These are phyloP conservation scores for Phytophthora fragariaefolia DNA, from an alignment of 352 stramenopile genomes.

Conservation along the genomic window DNA sequence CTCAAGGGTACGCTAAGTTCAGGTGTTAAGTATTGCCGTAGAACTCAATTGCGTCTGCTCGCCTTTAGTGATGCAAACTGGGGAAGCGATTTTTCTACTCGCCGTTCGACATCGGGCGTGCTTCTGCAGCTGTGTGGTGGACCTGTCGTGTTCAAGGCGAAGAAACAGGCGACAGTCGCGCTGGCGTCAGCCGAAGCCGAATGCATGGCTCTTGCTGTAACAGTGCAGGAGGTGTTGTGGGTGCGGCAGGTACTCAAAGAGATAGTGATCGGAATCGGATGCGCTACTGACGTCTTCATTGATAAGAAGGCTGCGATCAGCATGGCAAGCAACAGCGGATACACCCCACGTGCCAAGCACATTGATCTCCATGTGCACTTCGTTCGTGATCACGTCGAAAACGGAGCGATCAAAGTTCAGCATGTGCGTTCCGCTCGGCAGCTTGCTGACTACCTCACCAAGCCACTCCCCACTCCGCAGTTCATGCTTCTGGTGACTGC, in stretches of 20 bases:
- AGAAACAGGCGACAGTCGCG: slow-evolving; percentile 14
- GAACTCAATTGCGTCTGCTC: neutral
- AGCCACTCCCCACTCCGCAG: slow-evolving; percentile 7
- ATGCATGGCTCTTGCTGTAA: slow-evolving; percentile 4
- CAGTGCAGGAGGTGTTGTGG: slow-evolving; percentile 10
- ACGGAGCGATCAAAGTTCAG: neutral
- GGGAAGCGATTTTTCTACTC: slow-evolving; percentile 5
- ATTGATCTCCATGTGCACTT: slow-evolving; percentile 18
- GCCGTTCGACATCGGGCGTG: slow-evolving; percentile 5
- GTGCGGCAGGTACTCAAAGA: slow-evolving; percentile 6
- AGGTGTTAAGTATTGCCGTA: slow-evolving; percentile 4
- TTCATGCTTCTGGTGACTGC: neutral
- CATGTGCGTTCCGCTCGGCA: neutral
- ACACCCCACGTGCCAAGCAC: slow-evolving; percentile 12
- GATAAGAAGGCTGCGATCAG: slow-evolving; percentile 23
- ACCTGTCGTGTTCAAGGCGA: slow-evolving; percentile 11
- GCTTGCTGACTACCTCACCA: slow-evolving; percentile 14
- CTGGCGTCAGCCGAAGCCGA: slow-evolving; percentile 10
- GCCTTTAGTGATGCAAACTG: slow-evolving; percentile 1
- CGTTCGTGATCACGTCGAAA: slow-evolving; percentile 17
- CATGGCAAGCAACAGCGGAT: slow-evolving; percentile 9
- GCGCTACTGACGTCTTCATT: slow-evolving; percentile 1
- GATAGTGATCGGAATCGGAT: neutral
- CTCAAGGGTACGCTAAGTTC: neutral
- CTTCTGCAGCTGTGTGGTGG: slow-evolving; percentile 1